These are phyloP conservation scores for Hymenoscyphus occultus DNA, from an alignment of 2,329 filamentous ascomycete genomes.

Conservation along the genomic window DNA sequence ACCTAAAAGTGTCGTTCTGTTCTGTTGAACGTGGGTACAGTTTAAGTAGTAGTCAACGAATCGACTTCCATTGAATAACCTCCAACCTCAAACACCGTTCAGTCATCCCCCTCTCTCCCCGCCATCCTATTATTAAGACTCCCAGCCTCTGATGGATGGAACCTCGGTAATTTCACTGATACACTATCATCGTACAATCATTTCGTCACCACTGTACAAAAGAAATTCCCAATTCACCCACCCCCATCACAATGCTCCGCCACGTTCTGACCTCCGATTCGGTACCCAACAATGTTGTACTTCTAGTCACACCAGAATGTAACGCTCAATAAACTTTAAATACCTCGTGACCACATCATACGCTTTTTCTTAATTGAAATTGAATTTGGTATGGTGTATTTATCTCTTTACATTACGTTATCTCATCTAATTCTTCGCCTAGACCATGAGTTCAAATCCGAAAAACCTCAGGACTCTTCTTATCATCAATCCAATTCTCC, in stretches of 20 bases:
- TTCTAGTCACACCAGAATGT: neutral
- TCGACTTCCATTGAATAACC: too few relatives aligned
- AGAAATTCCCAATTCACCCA: neutral
- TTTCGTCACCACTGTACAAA: neutral
- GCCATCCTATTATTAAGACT: too few relatives aligned
- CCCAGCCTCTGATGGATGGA: too few relatives aligned
- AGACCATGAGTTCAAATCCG: too few relatives aligned
- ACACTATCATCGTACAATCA: neutral
- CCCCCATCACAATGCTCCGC: neutral
- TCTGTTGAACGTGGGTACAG: neutral
- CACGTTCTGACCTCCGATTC: slow-evolving; percentile 2
- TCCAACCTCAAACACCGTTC: too few relatives aligned
- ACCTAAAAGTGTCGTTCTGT: neutral
- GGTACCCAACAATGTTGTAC: neutral
- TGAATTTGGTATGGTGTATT: neutral
- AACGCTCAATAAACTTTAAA: neutral
- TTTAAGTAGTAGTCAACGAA: neutral
- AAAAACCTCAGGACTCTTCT: slow-evolving; percentile 13
- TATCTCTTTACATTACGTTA: slow-evolving; percentile 11
- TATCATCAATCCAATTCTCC: slow-evolving; percentile 60
- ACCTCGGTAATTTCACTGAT: too few relatives aligned
- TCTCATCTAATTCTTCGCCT: neutral
- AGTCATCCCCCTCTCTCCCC: too few relatives aligned
- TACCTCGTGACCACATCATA: slow-evolving; percentile 2
- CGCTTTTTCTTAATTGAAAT: neutral